Base-by-base conservation (phyloP, 2,329 filamentous ascomycete genomes). In the Nothophaeocryptopus gaeumannii region DNA sequence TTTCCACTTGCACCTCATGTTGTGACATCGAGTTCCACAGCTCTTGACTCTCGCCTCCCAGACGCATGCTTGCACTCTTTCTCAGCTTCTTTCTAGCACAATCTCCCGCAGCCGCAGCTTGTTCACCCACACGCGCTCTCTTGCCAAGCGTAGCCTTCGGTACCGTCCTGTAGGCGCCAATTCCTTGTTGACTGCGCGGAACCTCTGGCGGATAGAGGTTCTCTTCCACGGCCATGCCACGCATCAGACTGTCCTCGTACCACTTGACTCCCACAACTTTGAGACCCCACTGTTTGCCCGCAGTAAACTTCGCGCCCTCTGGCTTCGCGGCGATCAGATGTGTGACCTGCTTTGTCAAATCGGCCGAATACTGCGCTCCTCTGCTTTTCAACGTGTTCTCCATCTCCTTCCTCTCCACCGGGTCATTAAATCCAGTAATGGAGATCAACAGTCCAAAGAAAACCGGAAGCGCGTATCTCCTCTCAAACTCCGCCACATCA, bases 171-270 rank as follows among this genome's bases (percentile, higher is more conserved):
- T 82, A 93, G 5, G 91, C 89, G 10, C 85, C 89, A 30, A 78
- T 74, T 0, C 92, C 93, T 64, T 90, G 86, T 63, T 90, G 77
- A 57, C 86, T 81, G 5, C 65, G 58, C 0, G 88, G 83, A 13
- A 92, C 68, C 20, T 80, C 74, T 2, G 89, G 91, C 65, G 95
- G 84, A 68, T 95, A 99, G 52, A 82, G 82, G n/a, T 75, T 71
- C 67, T 97, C 93, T 47, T 96, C 88, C 14, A 99, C 74, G 14
- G 91, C 86, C 89, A 99, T 93, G 49, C 90, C 89, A 55, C 93
- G 81, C 57, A 86, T 80, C 51, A 93, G 70, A 62, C 88, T 92
- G 63, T 96, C 88, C 43, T 84, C 74, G 33, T 97, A 79, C 93
- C 93, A 99, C 64, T 90, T 85, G 31, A 88, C 69, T 1, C 86